These are phyloP conservation scores for Plenodomus tracheiphilus DNA, from an alignment of 2,329 filamentous ascomycete species.

Conservation along the genomic window DNA sequence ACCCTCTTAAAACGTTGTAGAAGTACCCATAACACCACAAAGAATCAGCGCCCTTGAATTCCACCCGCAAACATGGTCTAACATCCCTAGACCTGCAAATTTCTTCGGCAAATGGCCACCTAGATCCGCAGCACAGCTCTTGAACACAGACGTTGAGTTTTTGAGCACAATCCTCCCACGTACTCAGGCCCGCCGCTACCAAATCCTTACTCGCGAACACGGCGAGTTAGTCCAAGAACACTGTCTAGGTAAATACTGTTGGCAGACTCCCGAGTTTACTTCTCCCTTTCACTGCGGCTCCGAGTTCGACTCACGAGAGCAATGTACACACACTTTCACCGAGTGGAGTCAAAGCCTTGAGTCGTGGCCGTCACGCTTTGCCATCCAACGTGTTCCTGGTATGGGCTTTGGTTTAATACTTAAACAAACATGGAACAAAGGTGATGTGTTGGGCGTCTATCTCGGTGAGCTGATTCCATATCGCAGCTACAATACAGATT, in stretches of 20 bases:
- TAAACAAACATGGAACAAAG: constrained; percentile 2
- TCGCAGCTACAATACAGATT: constrained; percentile 2
- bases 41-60: too few relatives aligned
- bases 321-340: constrained; percentile 8
- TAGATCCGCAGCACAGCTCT: neutral
- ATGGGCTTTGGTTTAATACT: constrained; percentile 5
- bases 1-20: too few relatives aligned
- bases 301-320: neutral
- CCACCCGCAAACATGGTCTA: too few relatives aligned
- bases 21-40: too few relatives aligned
- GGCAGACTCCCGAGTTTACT: neutral
- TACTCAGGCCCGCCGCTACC: neutral
- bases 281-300: neutral
- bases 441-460: constrained; percentile 2
- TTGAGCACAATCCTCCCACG: neutral
- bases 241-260: constrained; percentile 10
- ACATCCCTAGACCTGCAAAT: neutral
- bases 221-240: neutral
- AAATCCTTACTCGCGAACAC: neutral
- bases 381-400: neutral
- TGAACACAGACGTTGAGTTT: neutral
- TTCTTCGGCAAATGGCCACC: neutral
- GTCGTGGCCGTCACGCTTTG: constrained; percentile 7
- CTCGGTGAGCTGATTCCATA: constrained; percentile 11
- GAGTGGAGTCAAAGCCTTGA: constrained; percentile 7